Base-by-base conservation (phyloP, 2,329 filamentous ascomycete genomes). In the Cryphonectria parasitica region DNA sequence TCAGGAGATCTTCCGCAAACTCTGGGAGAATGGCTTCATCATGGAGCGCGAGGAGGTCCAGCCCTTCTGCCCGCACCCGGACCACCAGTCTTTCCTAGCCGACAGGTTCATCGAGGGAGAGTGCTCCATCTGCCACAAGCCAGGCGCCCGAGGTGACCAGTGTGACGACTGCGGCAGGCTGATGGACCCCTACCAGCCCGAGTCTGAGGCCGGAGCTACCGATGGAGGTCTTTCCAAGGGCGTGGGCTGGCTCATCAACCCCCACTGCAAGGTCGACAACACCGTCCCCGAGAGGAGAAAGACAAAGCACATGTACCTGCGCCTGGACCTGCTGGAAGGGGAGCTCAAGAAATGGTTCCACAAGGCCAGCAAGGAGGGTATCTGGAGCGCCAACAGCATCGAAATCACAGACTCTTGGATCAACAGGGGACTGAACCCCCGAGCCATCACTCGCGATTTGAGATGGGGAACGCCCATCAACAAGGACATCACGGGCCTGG, bases 231-330 rank as follows among this genome's bases (percentile, higher is more conserved):
- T 79, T 56, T 82, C 83, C 68, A 83, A 78, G 77, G 88, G 78
- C 78, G 84, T 79, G 10, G 80, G 80, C 63, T 81, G 79, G 69
- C 76, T 81, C 74, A 79, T 73, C 58, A 95, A 95, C 77, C 94
- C 94, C 6, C 90, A 91, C 72, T 98, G 96, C 85, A 98, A 98
- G 83, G 87, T 98, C 25, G 94, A 98, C 77, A 92, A 91, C 63
- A 89, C 93, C 10, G 91, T 91, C 6, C 95, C 95, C 2, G 90
- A 95, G 41, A 88, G 89, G 66, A 88, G 91, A 74, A 89, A 92
- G 75, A 98, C 95, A 39, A 98, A 94, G 81, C 96, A 98, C 79
- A 89, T 97, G 62, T 97, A 94, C 81, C 85, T 99, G n/a, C 88
- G 89, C 67, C 86, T 99, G 11, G 94, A 98, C 80, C 92, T 92